phyloP scores from a whole-genome alignment of 75 land plant species.

The Pinus albicaulis region DNA sequence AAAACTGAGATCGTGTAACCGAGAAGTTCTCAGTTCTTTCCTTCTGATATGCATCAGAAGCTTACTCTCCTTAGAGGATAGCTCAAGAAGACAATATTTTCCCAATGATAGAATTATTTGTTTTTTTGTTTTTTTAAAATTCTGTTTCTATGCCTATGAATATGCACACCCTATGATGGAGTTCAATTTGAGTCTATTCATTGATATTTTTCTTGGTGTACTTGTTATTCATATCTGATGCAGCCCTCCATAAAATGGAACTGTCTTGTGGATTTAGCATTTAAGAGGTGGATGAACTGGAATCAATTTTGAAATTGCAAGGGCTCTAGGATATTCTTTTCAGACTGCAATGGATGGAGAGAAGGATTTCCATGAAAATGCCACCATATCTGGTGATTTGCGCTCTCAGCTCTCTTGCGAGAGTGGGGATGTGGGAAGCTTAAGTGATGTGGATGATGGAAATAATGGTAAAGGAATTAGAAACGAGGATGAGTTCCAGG shows the following conservation, averaged over 20 bases:
- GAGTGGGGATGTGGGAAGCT: neutral
- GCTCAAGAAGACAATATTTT: neutral
- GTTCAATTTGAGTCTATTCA: neutral
- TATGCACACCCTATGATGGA: neutral
- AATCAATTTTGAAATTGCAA: neutral
- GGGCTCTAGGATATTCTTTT: neutral
- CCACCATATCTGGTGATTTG: neutral
- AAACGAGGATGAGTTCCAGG: neutral
- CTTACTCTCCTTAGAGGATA: neutral
- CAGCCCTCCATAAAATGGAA: slow-evolving; percentile 1
- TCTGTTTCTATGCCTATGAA: neutral
- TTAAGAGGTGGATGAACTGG: slow-evolving; percentile 7
- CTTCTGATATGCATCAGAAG: neutral
- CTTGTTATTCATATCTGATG: neutral
- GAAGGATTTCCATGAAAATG: neutral
- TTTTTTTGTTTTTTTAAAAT: neutral
- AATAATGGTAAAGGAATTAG: neutral
- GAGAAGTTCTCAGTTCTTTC: neutral
- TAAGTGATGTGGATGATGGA: neutral
- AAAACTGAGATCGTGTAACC: neutral
- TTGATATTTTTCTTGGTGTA: neutral
- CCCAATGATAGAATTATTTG: neutral
- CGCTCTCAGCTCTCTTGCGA: neutral
- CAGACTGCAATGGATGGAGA: slow-evolving; percentile 8
- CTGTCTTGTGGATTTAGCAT: slow-evolving; percentile 1